Percentiles rank a stretch among this genome's conserved stretches.
phyloP scores from a whole-genome alignment of 345 rosid genomes.

The Cochlearia excelsa region DNA sequence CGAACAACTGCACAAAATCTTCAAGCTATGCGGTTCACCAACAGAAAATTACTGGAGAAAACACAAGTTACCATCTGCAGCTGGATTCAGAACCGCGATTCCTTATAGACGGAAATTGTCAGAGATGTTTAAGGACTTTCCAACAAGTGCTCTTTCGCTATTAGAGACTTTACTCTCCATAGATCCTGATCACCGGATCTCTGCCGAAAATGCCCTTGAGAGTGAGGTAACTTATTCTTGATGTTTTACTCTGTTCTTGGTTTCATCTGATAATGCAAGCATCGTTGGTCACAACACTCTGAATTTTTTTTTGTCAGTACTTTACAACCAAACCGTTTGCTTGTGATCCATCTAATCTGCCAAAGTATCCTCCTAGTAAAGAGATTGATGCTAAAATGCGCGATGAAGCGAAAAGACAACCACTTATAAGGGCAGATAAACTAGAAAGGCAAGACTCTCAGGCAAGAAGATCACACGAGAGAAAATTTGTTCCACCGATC shows the following conservation, averaged over 20 bases:
- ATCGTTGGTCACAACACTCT: constrained; percentile 11
- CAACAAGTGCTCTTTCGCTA: constrained; percentile 64
- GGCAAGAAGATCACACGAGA: constrained; percentile 29
- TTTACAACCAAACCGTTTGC: constrained; percentile 79
- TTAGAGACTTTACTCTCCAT: constrained; percentile 88
- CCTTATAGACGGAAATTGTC: constrained; percentile 70
- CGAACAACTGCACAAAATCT: constrained; percentile 91
- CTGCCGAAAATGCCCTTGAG: constrained; percentile 30
- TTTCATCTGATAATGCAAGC: constrained; percentile 8
- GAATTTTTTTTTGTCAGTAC: constrained; percentile 50
- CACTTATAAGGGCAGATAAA: constrained; percentile 28
- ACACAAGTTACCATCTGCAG: constrained; percentile 67
- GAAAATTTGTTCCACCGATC: constrained; percentile 16
- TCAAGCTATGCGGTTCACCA: constrained; percentile 95
- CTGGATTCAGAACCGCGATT: constrained; percentile 68
- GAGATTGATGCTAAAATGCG: constrained; percentile 91
- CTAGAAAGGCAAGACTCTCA: constrained; percentile 26
- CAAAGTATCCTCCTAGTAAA: constrained; percentile 90
- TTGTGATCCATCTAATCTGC: constrained; percentile 83
- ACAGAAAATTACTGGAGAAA: constrained; percentile 75
- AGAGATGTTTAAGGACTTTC: constrained; percentile 81
- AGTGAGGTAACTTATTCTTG: constrained; percentile 29
- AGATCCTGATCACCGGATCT: constrained; percentile 59
- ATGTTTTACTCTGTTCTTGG: constrained; percentile 10
- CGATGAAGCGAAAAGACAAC: constrained; percentile 65